Base-by-base conservation (phyloP, 129 eudicot species). In the Centrapalus pauciflorus region DNA sequence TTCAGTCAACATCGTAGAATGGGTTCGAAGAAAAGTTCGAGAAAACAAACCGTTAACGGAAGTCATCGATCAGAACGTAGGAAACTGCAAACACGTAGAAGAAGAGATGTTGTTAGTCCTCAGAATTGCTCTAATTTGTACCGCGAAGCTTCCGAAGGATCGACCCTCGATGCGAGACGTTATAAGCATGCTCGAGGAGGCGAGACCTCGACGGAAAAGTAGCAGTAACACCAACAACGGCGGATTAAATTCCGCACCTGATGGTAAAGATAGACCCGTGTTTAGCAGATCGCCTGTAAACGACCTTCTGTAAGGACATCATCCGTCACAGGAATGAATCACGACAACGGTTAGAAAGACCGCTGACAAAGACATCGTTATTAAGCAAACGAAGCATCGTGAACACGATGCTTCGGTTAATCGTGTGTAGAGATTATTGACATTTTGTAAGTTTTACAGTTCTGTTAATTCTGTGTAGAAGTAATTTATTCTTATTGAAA, bases 131-230 rank as follows among this genome's bases (percentile, higher is more conserved):
- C 64, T 92, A 38, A 84, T 92, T 8, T 92, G 98, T 55, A 92
- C 95, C 7, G 89, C 95, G 11, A 83, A 81, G 82, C 80, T 73
- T 61, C 89, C 96, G 5, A 92, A 81, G 75, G 98, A 92, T 25
- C 78, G 98, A 24, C 98, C 96, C 32, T 85, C 98, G 21, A 92
- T 92, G 98, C 74, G 98, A 60, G 98, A 92, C 19, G 91, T 92
- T 25, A 32, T 92, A 33, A 88, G 96, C 19, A 92, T 92, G 96
- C 96, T 92, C 7, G 95, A 77, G 78, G 98, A 88, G 67, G 98
- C 98, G 1, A 85, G 88, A 64, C 98, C 98, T 20, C 65, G 98
- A 17, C 58, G 98, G 64, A 92, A 92, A 80, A 81, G 96, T 40
- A 70, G 83, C 38, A 84, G 79, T 55, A 72, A 41, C 71, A 81